Base-by-base conservation (phyloP, 441 rosid genomes). In the Viola pubescens region DNA sequence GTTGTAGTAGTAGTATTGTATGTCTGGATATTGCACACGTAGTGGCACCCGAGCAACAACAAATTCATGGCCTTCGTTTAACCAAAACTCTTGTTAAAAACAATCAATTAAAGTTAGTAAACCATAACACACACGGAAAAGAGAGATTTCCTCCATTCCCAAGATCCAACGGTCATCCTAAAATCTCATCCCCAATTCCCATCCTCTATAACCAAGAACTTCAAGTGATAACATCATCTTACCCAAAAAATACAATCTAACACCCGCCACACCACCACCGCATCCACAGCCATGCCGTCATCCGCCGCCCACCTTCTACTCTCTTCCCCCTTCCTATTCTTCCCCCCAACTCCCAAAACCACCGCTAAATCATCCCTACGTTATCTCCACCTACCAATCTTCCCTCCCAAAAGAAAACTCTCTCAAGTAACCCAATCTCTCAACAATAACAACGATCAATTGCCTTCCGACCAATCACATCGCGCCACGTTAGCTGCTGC, bases 261-360 rank as follows among this genome's bases (percentile, higher is more conserved):
- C 10, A n/a, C 6, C 37, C 7, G 5, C 56, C 34, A 6, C 9
- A 7, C 34, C 6, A 43, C 16, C 45, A 9, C n/a, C 8, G 4
- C 53, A 42, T 45, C 46, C 12, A 5, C 62, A 55, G 48, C 69
- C 43, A 81, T 82, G 85, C 81, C 89, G 11, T 58, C 89, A 5
- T 9, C 55, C 7, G 39, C 75, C 3, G 48, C 80, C 5, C 83
- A 76, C 46, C 68, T 84, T 3, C 59, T 87, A 54, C 81, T 84
- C 48, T 81, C 83, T 44, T 82, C 91, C 2, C 73, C 59, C 57
- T 78, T 84, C 71, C 67, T 69, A 42, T 58, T 84, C 85, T 47
- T 79, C 10, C 10, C 83, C 39, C 91, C 95, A 5, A 87, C 88
- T 4, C 89, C 95, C 3, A 87, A 84, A 79, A 83, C 67, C 71